Evolutionary conservation across 306 rosid genomes (phyloP).

Genomic region (Prunus davidiana): DNA sequence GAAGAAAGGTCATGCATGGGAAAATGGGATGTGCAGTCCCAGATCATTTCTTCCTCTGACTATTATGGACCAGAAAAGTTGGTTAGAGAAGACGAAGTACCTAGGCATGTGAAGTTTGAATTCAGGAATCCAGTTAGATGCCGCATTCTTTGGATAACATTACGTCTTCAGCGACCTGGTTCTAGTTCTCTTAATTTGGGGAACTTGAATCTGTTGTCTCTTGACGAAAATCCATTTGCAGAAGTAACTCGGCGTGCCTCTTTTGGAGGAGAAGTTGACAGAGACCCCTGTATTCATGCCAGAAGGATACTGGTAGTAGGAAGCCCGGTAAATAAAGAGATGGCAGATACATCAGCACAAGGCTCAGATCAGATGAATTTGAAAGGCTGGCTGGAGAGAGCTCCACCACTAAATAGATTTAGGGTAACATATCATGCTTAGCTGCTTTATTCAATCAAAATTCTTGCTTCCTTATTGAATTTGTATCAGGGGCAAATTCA

Average conservation of each 20-base stretch:
- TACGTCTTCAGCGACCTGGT: constrained; percentile 79
- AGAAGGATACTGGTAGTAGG: constrained; percentile 87
- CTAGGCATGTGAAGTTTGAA: constrained; percentile 78
- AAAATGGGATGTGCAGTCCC: constrained; percentile 92
- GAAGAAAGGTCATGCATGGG: constrained; percentile 93
- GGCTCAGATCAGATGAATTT: constrained; percentile 57
- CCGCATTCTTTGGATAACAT: constrained; percentile 87
- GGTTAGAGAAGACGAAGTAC: constrained; percentile 47
- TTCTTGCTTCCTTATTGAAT: constrained; percentile 14
- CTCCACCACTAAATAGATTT: constrained; percentile 78
- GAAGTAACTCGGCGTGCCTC: constrained; percentile 69
- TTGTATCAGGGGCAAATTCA: background rate
- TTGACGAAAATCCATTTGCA: constrained; percentile 90
- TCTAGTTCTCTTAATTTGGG: constrained; percentile 73
- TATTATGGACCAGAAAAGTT: constrained; percentile 66
- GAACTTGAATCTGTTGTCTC: constrained; percentile 70
- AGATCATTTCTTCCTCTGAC: constrained; percentile 64
- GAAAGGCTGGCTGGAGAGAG: constrained; percentile 68
- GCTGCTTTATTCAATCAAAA: constrained; percentile 14
- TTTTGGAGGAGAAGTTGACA: constrained; percentile 70
- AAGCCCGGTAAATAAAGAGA: constrained; percentile 56
- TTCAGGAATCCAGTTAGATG: constrained; percentile 80
- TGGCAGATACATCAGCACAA: constrained; percentile 49
- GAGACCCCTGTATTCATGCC: constrained; percentile 89
- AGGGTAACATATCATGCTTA: constrained; percentile 48